These are phyloP conservation scores for Gardenia jasminoides DNA, from an alignment of 257 asterid genomes.

Conservation along the genomic window DNA sequence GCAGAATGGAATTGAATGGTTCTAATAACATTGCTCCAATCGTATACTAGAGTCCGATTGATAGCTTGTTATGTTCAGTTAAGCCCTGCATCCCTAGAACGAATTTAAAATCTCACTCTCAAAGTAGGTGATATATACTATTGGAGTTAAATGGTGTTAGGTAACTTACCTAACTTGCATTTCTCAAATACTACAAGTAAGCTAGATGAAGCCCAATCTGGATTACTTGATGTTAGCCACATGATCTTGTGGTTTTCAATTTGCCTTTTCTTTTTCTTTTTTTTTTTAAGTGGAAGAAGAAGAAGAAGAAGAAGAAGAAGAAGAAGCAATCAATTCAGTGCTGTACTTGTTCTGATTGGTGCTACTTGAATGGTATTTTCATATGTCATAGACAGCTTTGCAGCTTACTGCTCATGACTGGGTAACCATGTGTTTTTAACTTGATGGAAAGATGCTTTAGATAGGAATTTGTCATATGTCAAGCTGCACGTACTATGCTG, in stretches of 20 bases:
- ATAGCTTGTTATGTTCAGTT: not conserved
- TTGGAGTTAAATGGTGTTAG: not conserved
- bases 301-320: too few relatives aligned
- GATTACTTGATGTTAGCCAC: too few relatives aligned
- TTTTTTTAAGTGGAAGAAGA: too few relatives aligned
- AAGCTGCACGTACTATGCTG: too few relatives aligned
- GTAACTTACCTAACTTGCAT: not conserved
- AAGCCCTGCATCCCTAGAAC: constrained; percentile 20
- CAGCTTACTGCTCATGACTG: too few relatives aligned
- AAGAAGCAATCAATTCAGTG: not conserved
- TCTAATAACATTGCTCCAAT: not conserved
- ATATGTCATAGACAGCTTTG: too few relatives aligned
- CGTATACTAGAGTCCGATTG: not conserved
- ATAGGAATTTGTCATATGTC: too few relatives aligned
- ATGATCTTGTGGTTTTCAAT: not conserved
- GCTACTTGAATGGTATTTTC: not conserved
- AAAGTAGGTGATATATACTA: not conserved
- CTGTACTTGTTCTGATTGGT: not conserved
- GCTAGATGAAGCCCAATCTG: not conserved
- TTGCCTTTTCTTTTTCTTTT: too few relatives aligned
- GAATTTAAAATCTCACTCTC: not conserved
- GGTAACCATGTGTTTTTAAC: too few relatives aligned
- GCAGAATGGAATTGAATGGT: not conserved
- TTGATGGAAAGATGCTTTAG: too few relatives aligned
- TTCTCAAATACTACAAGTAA: not conserved